Base-by-base conservation (phyloP, 2,329 filamentous ascomycete species). In the Penicillium sp. region DNA sequence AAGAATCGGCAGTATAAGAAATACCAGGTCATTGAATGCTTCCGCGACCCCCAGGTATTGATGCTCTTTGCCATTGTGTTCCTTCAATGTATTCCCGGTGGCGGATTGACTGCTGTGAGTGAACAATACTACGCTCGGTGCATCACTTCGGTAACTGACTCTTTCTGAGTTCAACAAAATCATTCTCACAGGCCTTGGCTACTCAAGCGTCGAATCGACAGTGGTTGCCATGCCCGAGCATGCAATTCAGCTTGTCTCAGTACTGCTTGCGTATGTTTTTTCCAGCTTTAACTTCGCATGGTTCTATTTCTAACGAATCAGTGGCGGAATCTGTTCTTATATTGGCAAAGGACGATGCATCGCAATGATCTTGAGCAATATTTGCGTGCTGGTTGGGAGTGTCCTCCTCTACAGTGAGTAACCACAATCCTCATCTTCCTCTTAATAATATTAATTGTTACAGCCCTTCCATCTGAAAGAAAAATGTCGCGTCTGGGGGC, bases 1-100 rank as follows among this genome's bases (percentile, higher is more conserved):
- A 34, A 34, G 29, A 48, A 48, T 5, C 15, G 31, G 15, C 45
- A 48, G 21, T 48, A 48, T 15, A 48, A 48, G 19, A 23, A 23
- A 48, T 48, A 48, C 15, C 45, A 48, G 19, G 45, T 48, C 19
- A 48, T 48, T 11, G 45, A 48, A 48, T 48, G 45, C 5, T 33
- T 48, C 31, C 29, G 45, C 13, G 45, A 48, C 9, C 45, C 45
- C 15, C 45, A 48, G 45, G 45, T 48, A 15, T 25, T 48, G 45
- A 48, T 48, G 45, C 29, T 50, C 8, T 50, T 50, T 34, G 21
- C 51, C 25, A 48, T 48, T 36, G 45, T 48, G 5, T 48, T 48
- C 13, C 45, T 47, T 16, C 45, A 48, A 36, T 48, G 29, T 36
- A 48, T 48, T 8, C 45, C 45, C 5, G 45, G 45, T 3, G 45